A percentile compares a stretch with the other conserved stretches of the same genome.
Conservation (phyloP, 495 filamentous ascomycete genomes). For the Penicillium bovifimosum region DNA sequence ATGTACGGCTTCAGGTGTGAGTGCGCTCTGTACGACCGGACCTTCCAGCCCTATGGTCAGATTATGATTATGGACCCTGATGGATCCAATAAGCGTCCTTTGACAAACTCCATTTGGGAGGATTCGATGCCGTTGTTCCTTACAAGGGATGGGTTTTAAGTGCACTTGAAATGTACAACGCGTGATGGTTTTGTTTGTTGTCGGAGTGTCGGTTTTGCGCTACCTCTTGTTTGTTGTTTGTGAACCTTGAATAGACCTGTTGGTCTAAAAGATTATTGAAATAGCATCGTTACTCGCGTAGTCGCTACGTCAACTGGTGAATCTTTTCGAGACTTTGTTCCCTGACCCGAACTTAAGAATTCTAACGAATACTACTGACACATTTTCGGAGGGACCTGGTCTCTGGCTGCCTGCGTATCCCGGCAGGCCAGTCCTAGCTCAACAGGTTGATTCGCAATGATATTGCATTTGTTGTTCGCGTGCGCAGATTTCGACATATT, state of each 20-base stretch:
- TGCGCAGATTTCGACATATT: neutral
- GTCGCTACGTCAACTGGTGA: too few species aligned
- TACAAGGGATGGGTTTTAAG: slow-evolving; percentile 9
- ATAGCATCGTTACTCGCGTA: neutral
- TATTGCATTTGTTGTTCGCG: too few species aligned
- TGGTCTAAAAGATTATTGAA: neutral
- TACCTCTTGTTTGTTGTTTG: neutral
- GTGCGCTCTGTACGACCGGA: slow-evolving; percentile 28
- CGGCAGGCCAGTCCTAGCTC: too few species aligned
- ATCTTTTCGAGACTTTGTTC: too few species aligned
- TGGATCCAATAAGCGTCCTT: slow-evolving; percentile 24
- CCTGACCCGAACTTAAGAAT: too few species aligned
- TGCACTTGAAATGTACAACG: neutral
- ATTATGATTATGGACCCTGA: slow-evolving; percentile 31
- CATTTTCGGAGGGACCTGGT: too few species aligned
- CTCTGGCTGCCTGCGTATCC: too few species aligned
- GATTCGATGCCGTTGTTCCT: slow-evolving; percentile 31
- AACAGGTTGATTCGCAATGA: too few species aligned
- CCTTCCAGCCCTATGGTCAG: slow-evolving; percentile 34
- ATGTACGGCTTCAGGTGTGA: slow-evolving; percentile 35
- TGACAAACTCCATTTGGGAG: slow-evolving; percentile 33
- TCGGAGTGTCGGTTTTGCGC: neutral
- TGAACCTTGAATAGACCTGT: neutral
- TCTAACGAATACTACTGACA: too few species aligned
- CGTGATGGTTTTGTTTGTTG: too few species aligned